phyloP scores from a whole-genome alignment of 1,284 basidiomycete species.

The Papiliotrema flavescens region DNA sequence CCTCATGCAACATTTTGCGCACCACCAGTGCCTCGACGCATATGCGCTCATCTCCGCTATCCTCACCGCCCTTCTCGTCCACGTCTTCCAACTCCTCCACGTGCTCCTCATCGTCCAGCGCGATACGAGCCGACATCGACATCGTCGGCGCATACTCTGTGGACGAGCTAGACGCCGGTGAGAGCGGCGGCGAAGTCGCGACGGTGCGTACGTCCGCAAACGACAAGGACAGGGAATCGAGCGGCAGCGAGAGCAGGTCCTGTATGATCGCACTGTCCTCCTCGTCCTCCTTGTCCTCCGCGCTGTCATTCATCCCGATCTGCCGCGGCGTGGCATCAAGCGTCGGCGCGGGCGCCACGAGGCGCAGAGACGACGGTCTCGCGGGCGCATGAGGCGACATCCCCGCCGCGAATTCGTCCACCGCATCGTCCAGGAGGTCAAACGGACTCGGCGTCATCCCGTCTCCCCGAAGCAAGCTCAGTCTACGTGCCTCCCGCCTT shows the following conservation, averaged over 20 bases:
- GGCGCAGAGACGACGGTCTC: conserved; percentile 27
- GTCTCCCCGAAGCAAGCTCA: conserved; percentile 45
- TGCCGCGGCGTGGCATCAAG: not conserved
- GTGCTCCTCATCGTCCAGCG: not conserved
- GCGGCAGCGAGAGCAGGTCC: conserved; percentile 32
- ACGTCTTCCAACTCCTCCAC: not conserved
- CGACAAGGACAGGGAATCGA: conserved; percentile 43
- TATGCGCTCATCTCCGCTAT: conserved; percentile 29
- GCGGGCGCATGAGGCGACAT: conserved; percentile 18
- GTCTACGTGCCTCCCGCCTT: conserved; percentile 31
- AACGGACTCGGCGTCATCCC: conserved; percentile 23
- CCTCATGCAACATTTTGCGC: conserved; percentile 35
- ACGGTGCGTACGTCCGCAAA: conserved; percentile 42
- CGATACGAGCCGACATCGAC: not conserved
- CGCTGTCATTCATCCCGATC: not conserved
- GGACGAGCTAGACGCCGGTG: conserved; percentile 3
- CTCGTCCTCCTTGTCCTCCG: not conserved
- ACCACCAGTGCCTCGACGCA: conserved; percentile 49
- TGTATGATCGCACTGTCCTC: conserved; percentile 28
- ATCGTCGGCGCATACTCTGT: conserved; percentile 12
- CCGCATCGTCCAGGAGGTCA: not conserved
- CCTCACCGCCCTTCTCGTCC: not conserved
- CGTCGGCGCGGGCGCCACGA: conserved; percentile 19
- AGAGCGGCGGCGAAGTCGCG: not conserved
- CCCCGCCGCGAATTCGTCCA: not conserved